Percentiles rank a stretch among this genome's conserved stretches.
phyloP scores from a whole-genome alignment of 2,329 filamentous ascomycete genomes.

The Aspergillus carbonarius region DNA sequence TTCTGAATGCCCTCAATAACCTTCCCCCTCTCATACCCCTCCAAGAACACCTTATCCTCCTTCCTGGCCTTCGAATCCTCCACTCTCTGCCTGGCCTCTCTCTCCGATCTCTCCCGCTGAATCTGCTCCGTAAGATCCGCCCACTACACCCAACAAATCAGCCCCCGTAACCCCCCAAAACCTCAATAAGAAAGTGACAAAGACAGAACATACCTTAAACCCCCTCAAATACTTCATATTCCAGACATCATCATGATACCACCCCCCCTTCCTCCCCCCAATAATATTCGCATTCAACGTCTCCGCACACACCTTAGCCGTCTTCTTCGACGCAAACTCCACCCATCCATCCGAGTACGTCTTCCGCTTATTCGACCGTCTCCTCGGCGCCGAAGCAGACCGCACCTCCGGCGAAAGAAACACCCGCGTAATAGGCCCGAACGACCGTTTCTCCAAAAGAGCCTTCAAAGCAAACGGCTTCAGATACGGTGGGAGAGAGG shows the following conservation, averaged over 20 bases:
- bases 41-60: conserved; percentile 46
- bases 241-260: conserved; percentile 48
- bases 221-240: conserved; percentile 48
- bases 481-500: conserved; percentile 48
- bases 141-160: conserved; percentile 30
- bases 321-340: conserved; percentile 47
- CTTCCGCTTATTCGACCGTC: conserved; percentile 43
- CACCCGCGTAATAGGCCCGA: conserved; percentile 44
- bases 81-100: conserved; percentile 42
- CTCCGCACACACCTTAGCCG: conserved; percentile 46
- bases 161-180: no score
- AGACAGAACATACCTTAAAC: conserved; percentile 19
- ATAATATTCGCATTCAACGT: conserved; percentile 46
- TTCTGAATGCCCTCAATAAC: conserved; percentile 45
- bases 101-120: conserved; percentile 42
- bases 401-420: conserved; percentile 43
- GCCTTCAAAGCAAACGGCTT: conserved; percentile 48
- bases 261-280: conserved; percentile 46
- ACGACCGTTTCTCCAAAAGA: conserved; percentile 42
- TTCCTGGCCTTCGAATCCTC: conserved; percentile 44
- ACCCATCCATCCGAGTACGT: conserved; percentile 49
- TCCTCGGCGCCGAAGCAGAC: conserved; percentile 18
- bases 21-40: conserved; percentile 43
- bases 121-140: conserved; percentile 47
- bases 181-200: no score